Evolutionary conservation across 768 basidiomycete species (phyloP), one percentile per base, ranked within the genome.

Genomic region (Favolaschia claudopus): DNA sequence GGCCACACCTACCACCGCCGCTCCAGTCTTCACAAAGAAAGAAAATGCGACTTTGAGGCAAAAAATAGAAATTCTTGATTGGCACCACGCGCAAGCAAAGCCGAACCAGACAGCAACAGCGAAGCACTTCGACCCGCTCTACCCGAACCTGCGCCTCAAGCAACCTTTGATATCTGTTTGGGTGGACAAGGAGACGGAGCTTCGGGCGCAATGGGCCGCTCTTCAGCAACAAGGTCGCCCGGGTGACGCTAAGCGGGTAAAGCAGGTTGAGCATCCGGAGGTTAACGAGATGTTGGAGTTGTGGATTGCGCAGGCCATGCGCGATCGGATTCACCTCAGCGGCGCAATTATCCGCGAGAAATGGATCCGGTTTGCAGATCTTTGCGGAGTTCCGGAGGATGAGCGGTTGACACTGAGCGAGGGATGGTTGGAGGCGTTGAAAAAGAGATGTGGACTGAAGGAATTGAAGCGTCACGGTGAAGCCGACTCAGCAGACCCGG

Each of bases 281-380:
- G 65, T 79, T 1, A 60, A 59, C 0, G 70, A 77, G 24, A 76
- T 76, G 72, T 37, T 79, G 64, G 63, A 74, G 1, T 55, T 77
- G 0, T 79, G 78, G 77, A 69, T 78, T 10, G 62, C 60, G 19
- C 71, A 76, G 39, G 78, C 74, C 15, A 72, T 74, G 70, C 31
- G 31, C 1, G 68, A 76, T 53, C 51, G 51, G 2, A 45, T 80
- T n/a, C 17, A 67, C 0, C 27, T 82, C 17, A 79, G 67, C 29
- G 73, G 76, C 1, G 72, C 72, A n/a, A 70, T 77, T 13, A 59
- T 81, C 37, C 37, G 46, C 0, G 64, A 73, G 29, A 78, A 80
- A 61, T 77, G 74, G 71, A 66, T 13, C 4, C 0, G 3, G 6
- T 79, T 80, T 73, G 74, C 75, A 9, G 67, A 76, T 5, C 57